Conservation (phyloP, 805 yeast species). For the Yamadazyma kitorensis region DNA sequence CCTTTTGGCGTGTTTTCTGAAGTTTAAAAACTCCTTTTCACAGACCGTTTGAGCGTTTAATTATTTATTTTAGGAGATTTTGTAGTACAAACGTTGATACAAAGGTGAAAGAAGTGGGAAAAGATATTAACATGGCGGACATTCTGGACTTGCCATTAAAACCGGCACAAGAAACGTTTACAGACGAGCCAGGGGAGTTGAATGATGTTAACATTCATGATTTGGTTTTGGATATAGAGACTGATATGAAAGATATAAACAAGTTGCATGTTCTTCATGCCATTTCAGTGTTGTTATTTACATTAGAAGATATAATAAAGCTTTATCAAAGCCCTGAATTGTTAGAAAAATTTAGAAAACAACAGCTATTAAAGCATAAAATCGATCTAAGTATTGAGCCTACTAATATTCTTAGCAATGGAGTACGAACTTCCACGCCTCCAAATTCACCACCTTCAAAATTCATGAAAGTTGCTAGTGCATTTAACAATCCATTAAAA, state of each 20-base stretch:
- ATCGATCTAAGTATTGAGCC: neutral
- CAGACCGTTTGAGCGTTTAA: too few relatives aligned
- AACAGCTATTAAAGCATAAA: constrained; percentile 19
- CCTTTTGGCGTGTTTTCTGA: too few relatives aligned
- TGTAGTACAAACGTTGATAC: too few relatives aligned
- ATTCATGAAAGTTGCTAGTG: constrained; percentile 3
- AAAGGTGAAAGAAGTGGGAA: too few relatives aligned
- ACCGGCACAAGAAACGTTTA: constrained; percentile 37
- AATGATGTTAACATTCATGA: constrained; percentile 34
- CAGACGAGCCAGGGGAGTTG: constrained; percentile 34
- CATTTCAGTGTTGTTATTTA: constrained; percentile 24
- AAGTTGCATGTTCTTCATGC: constrained; percentile 35
- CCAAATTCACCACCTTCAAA: constrained; percentile 22
- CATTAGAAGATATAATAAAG: constrained; percentile 31
- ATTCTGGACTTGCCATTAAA: constrained; percentile 35
- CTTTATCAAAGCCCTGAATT: constrained; percentile 24
- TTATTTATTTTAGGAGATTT: too few relatives aligned
- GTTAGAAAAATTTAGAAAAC: constrained; percentile 22
- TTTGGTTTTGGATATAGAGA: constrained; percentile 30
- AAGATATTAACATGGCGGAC: too few relatives aligned
- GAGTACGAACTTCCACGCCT: constrained; percentile 13
- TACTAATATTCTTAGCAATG: too few relatives aligned
- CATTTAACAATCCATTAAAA: constrained; percentile 6
- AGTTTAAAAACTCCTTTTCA: too few relatives aligned
- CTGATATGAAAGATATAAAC: constrained; percentile 31